phyloP scores from a whole-genome alignment of 192 early-diverging fungal genomes.

The Coemansia sp. region DNA sequence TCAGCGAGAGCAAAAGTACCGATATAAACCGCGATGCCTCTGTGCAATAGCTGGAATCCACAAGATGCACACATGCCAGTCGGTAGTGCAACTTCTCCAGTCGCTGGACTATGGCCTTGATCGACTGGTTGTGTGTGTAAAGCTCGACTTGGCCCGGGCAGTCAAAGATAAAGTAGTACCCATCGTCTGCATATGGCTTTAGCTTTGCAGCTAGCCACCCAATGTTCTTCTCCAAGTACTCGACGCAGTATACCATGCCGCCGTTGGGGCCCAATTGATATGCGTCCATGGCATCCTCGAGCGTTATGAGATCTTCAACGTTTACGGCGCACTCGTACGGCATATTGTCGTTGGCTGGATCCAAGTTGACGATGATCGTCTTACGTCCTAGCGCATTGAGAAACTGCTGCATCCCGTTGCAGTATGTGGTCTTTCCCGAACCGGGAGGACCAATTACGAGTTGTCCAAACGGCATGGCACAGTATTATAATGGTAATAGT shows the following conservation, averaged over 20 bases:
- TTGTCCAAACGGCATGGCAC: slow-evolving; percentile 60
- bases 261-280: slow-evolving; percentile 94
- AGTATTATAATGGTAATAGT: too few relatives aligned
- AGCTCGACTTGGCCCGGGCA: slow-evolving; percentile 98
- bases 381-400: slow-evolving; percentile 75
- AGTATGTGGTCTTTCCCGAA: slow-evolving; percentile 96
- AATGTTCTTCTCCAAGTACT: slow-evolving; percentile 89
- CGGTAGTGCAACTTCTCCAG: slow-evolving; percentile 68
- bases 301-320: slow-evolving; percentile 87
- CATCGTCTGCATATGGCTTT: slow-evolving; percentile 40
- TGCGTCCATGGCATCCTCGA: slow-evolving; percentile 93
- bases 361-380: slow-evolving; percentile 93
- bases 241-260: slow-evolving; percentile 95
- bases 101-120: slow-evolving; percentile 73
- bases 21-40: slow-evolving; percentile 96
- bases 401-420: slow-evolving; percentile 88
- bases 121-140: slow-evolving; percentile 90
- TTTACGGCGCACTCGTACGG: slow-evolving; percentile 82
- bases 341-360: slow-evolving; percentile 93
- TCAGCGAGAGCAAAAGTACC: slow-evolving; percentile 82
- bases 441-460: slow-evolving; percentile 95
- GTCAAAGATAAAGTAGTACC: slow-evolving; percentile 93
- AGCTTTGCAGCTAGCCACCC: slow-evolving; percentile 89
- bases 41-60: slow-evolving; percentile 91
- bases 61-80: slow-evolving; percentile 82